These are phyloP conservation scores for Penium margaritaceum DNA, from an alignment of 139 green algal species.

Conservation along the genomic window DNA sequence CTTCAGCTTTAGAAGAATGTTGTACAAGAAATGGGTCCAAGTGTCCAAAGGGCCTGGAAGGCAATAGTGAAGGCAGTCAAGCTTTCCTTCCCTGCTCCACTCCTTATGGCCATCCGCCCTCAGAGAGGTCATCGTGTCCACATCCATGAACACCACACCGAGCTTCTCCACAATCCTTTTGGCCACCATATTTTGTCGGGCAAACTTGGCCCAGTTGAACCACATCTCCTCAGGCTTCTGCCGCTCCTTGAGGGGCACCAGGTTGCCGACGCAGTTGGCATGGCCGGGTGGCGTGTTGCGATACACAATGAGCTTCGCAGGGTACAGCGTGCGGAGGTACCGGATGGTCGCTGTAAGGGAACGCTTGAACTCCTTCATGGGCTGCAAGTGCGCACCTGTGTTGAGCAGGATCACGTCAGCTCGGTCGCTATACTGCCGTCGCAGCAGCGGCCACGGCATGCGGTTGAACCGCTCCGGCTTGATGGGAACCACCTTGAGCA, in stretches of 20 bases:
- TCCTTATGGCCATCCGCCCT: slow-evolving; percentile 1
- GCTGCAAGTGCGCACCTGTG: too few relatives aligned
- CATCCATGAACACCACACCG: slow-evolving; percentile 5
- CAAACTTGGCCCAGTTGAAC: slow-evolving; percentile 9
- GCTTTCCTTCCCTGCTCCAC: background rate
- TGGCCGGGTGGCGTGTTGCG: slow-evolving; percentile 15
- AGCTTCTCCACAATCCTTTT: background rate
- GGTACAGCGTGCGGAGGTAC: slow-evolving; percentile 2
- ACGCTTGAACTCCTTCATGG: too few relatives aligned
- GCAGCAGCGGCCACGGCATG: too few relatives aligned
- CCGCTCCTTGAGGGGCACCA: background rate
- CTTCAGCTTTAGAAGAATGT: slow-evolving; percentile 7
- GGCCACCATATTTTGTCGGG: background rate
- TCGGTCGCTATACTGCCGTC: too few relatives aligned
- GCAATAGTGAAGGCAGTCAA: slow-evolving; percentile 13
- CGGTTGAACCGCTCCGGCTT: too few relatives aligned
- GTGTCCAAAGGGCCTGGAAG: background rate
- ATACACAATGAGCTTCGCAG: slow-evolving; percentile 5
- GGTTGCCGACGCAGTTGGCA: background rate
- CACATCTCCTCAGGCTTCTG: background rate
- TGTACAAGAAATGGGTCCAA: slow-evolving; percentile 1
- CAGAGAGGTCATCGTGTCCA: slow-evolving; percentile 2
- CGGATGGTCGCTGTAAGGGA: slow-evolving; percentile 5
- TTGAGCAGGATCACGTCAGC: too few relatives aligned
- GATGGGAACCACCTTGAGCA: too few relatives aligned